Evolutionary conservation across 805 yeast genomes (phyloP).

Genomic region (Yarrowia sp.): DNA sequence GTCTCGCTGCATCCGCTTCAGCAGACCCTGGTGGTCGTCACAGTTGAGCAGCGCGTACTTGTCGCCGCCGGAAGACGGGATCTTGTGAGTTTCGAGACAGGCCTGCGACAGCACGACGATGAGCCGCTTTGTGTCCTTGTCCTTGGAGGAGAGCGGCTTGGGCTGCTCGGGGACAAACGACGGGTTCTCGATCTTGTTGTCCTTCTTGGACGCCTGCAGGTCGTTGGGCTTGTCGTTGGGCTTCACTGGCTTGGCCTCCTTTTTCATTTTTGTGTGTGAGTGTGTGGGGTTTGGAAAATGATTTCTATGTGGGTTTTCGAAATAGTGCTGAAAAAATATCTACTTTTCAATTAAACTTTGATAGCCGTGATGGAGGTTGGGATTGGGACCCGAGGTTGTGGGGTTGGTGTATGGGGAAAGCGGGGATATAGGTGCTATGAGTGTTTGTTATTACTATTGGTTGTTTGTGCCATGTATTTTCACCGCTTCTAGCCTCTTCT

Average conservation of each 20-base stretch:
- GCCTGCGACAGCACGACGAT: slow-evolving; percentile 96
- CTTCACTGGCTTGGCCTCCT: slow-evolving; percentile 16
- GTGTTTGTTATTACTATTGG: no score
- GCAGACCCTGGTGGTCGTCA: slow-evolving; percentile 95
- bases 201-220: slow-evolving; percentile 29
- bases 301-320: background rate
- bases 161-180: slow-evolving; percentile 92
- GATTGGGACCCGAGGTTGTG: background rate
- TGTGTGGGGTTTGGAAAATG: background rate
- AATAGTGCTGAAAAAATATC: slow-evolving; percentile 19
- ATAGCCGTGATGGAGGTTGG: slow-evolving; percentile 17
- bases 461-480: no score
- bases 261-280: background rate
- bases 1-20: slow-evolving; percentile 95
- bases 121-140: slow-evolving; percentile 80
- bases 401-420: no score
- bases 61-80: slow-evolving; percentile 76
- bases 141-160: slow-evolving; percentile 71
- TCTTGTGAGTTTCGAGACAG: slow-evolving; percentile 89
- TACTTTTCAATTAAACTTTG: slow-evolving; percentile 19
- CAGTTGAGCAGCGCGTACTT: slow-evolving; percentile 92
- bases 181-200: slow-evolving; percentile 42
- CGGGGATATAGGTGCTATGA: no score
- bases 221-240: slow-evolving; percentile 35
- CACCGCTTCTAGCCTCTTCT: no score